These are phyloP conservation scores for Quercus phellos DNA, from an alignment of 331 rosid species.

Conservation along the genomic window DNA sequence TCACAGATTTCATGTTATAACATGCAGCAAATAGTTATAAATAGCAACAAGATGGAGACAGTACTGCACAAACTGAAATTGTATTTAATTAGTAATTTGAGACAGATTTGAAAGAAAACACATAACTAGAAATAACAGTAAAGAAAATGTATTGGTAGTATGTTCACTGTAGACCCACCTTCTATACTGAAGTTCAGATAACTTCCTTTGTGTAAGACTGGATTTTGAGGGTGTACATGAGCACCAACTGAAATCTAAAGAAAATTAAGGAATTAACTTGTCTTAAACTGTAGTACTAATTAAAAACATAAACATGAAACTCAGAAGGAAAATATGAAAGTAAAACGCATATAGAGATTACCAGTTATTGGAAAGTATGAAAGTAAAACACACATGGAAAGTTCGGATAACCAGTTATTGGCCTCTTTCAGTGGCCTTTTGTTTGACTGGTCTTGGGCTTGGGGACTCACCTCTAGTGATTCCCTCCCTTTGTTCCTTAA, in stretches of 20 bases:
- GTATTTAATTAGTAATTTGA: background rate
- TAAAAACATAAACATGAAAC: conserved; percentile 5
- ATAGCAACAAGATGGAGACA: background rate
- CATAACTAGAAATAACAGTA: background rate
- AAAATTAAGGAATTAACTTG: conserved; percentile 12
- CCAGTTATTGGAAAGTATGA: too few species aligned
- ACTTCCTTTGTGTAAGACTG: conserved; percentile 63
- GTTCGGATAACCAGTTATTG: too few species aligned
- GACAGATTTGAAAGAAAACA: background rate
- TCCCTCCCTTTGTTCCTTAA: too few species aligned
- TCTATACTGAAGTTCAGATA: conserved; percentile 66
- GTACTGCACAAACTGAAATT: background rate
- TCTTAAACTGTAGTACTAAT: conserved; percentile 8
- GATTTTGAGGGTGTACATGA: conserved; percentile 74
- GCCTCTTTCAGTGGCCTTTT: too few species aligned
- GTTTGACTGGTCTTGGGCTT: too few species aligned
- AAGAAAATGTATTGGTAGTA: conserved; percentile 10
- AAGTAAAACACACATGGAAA: too few species aligned
- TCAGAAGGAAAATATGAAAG: conserved; percentile 6
- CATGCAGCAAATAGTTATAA: background rate
- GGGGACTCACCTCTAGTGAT: too few species aligned
- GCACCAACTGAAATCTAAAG: conserved; percentile 87
- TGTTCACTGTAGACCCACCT: conserved; percentile 44
- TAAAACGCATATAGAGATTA: background rate
- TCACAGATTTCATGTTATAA: background rate